These are phyloP conservation scores for Carex cristatella DNA, from an alignment of 176 grass and related monocot genomes.

Conservation along the genomic window DNA sequence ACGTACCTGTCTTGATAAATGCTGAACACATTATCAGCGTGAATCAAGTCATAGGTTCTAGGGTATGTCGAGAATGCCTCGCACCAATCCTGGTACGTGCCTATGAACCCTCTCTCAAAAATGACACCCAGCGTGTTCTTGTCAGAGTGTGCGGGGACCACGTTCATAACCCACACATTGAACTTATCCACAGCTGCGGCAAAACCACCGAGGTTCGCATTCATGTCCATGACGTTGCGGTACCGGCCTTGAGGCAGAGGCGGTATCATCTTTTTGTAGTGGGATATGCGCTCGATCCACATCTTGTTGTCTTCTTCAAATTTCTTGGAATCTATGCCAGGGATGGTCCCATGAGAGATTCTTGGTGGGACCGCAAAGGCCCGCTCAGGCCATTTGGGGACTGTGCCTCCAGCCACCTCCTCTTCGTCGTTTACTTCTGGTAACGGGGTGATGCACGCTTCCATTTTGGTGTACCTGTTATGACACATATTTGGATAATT, in stretches of 20 bases:
- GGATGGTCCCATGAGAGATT: constrained; percentile 67
- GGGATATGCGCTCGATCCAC: constrained; percentile 58
- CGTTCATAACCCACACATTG: constrained; percentile 91
- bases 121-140: constrained; percentile 72
- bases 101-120: constrained; percentile 81
- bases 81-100: constrained; percentile 97
- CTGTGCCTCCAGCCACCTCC: constrained; percentile 60
- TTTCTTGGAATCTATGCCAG: constrained; percentile 52
- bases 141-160: constrained; percentile 54
- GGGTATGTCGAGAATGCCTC: constrained; percentile 95
- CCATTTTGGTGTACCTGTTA: constrained; percentile 81
- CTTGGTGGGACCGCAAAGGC: constrained; percentile 72
- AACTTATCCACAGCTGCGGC: constrained; percentile 62
- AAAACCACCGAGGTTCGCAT: constrained; percentile 76
- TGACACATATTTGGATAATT: background rate
- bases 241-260: constrained; percentile 58
- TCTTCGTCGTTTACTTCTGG: constrained; percentile 67
- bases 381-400: constrained; percentile 76
- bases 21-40: constrained; percentile 85
- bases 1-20: constrained; percentile 85
- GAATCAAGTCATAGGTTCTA: constrained; percentile 92
- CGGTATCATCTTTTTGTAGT: constrained; percentile 56
- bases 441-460: constrained; percentile 80
- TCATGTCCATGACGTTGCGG: constrained; percentile 98
- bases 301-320: constrained; percentile 81